Conservation (phyloP, 306 rosid genomes). For the Citrullus mucosospermus region DNA sequence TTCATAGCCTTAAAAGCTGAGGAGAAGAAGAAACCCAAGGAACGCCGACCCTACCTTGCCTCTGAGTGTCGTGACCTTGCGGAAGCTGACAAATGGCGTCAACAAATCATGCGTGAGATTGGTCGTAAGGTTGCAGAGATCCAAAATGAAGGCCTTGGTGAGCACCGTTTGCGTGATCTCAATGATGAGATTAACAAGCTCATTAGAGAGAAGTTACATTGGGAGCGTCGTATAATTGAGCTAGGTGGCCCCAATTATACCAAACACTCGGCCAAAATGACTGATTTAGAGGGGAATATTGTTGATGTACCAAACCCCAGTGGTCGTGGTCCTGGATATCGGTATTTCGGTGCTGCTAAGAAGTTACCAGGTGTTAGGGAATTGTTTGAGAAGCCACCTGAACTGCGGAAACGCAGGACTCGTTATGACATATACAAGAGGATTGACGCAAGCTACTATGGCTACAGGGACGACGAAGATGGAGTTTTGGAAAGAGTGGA, state of each 20-base stretch:
- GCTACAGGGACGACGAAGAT: slow-evolving; percentile 84
- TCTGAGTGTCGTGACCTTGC: slow-evolving; percentile 94
- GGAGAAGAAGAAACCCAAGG: slow-evolving; percentile 92
- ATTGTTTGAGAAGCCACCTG: slow-evolving; percentile 86
- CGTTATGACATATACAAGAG: slow-evolving; percentile 76
- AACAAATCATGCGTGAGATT: slow-evolving; percentile 83
- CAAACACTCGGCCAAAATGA: slow-evolving; percentile 70
- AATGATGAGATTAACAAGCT: slow-evolving; percentile 94
- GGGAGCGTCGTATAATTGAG: slow-evolving; percentile 85
- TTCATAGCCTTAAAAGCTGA: slow-evolving; percentile 71
- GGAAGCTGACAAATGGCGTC: slow-evolving; percentile 88
- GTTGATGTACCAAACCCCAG: slow-evolving; percentile 90
- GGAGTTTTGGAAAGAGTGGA: slow-evolving; percentile 64
- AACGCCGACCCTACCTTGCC: slow-evolving; percentile 62
- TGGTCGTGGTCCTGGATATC: slow-evolving; percentile 89
- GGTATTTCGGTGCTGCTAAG: slow-evolving; percentile 87
- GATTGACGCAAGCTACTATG: slow-evolving; percentile 78
- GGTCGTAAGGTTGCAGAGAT: slow-evolving; percentile 98
- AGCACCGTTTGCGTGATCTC: slow-evolving; percentile 94
- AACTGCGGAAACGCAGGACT: slow-evolving; percentile 68
- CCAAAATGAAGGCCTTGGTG: slow-evolving; percentile 89
- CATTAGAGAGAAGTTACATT: slow-evolving; percentile 59
- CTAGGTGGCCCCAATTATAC: slow-evolving; percentile 73
- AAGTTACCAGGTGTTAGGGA: slow-evolving; percentile 72
- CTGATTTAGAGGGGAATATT: slow-evolving; percentile 83